Percentiles rank a stretch among this genome's conserved stretches.
phyloP scores from a whole-genome alignment of 2,329 filamentous ascomycete genomes.

The Herpotrichia juniperi region DNA sequence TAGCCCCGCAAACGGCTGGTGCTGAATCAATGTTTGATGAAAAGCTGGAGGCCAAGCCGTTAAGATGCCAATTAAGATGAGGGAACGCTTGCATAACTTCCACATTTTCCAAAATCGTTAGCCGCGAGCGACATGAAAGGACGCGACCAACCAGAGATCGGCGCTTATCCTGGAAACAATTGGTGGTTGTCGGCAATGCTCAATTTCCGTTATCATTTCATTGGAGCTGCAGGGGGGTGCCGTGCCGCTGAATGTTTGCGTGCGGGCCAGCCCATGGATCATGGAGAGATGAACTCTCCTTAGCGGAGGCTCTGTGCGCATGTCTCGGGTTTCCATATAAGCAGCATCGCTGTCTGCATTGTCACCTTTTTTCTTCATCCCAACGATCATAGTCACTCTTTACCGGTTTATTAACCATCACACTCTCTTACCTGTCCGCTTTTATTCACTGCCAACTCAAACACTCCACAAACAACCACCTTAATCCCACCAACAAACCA shows the following conservation, averaged over 20 bases:
- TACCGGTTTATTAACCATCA: slow-evolving; percentile 15
- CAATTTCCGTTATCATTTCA: slow-evolving; percentile 14
- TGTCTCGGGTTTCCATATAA: neutral
- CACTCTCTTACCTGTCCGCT: slow-evolving; percentile 13
- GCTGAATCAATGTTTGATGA: neutral
- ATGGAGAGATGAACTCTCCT: neutral
- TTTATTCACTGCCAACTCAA: neutral
- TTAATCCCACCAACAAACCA: slow-evolving; percentile 4
- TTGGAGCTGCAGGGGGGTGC: slow-evolving; percentile 2
- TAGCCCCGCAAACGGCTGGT: neutral
- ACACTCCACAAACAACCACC: neutral
- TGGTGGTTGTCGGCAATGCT: neutral
- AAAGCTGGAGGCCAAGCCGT: neutral
- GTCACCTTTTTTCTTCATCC: slow-evolving; percentile 17
- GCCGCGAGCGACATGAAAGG: neutral
- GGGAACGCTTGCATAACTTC: neutral
- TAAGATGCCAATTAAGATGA: neutral
- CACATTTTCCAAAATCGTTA: neutral
- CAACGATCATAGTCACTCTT: slow-evolving; percentile 34
- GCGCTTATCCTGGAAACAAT: neutral
- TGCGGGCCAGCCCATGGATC: neutral
- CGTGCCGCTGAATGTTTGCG: neutral
- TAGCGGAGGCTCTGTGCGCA: slow-evolving; percentile 8
- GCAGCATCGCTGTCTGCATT: slow-evolving; percentile 10
- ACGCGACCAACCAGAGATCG: neutral